Percentiles rank a stretch among this genome's conserved stretches.
Evolutionary conservation across 225 moss, liverwort and hornwort species (phyloP).

Genomic region (Rhytidiadelphus loreus): DNA sequence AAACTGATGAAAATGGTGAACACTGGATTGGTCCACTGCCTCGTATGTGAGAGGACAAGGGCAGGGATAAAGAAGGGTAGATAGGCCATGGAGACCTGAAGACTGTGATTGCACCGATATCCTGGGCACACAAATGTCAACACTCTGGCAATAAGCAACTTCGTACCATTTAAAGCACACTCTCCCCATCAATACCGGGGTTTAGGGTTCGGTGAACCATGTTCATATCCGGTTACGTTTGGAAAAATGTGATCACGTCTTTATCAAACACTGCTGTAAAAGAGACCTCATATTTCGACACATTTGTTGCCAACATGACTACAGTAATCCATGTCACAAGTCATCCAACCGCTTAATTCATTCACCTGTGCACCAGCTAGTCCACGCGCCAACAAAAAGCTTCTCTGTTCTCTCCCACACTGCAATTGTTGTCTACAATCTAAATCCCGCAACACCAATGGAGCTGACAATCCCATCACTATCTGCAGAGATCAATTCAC

Average conservation of each 20-base stretch:
- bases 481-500: too few species aligned
- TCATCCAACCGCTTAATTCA: not conserved
- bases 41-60: not conserved
- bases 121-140: not conserved
- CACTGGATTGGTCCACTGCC: not conserved
- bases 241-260: not conserved
- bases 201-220: not conserved
- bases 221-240: not conserved
- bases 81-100: not conserved
- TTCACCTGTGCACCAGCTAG: too few species aligned
- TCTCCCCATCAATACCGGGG: not conserved
- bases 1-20: not conserved
- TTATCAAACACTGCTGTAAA: not conserved
- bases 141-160: not conserved
- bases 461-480: too few species aligned
- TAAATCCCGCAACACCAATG: too few species aligned
- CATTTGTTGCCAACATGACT: not conserved
- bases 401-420: too few species aligned
- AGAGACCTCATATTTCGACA: not conserved
- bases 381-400: too few species aligned
- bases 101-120: not conserved
- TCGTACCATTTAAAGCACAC: not conserved
- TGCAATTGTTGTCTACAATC: too few species aligned
- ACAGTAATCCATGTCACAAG: not conserved
- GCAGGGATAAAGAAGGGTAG: not conserved